A percentile compares a stretch with the other conserved stretches of the same genome.
These are phyloP conservation scores for Candida alai DNA, from an alignment of 805 yeast species.

Conservation along the genomic window DNA sequence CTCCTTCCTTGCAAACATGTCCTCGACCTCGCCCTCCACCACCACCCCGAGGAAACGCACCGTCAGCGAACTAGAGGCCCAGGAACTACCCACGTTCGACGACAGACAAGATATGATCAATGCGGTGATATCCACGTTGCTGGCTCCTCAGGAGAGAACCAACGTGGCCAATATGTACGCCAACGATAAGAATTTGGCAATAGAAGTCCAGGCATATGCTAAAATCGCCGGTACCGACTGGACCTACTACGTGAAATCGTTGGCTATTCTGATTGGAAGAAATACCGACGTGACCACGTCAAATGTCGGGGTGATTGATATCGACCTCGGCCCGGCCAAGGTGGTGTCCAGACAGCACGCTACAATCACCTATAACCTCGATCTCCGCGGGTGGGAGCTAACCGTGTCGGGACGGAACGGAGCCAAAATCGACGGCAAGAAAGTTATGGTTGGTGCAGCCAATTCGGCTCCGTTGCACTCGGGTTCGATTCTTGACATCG, in stretches of 20 bases:
- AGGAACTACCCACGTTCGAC: constrained; percentile 31
- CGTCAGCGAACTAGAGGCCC: constrained; percentile 16
- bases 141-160: constrained; percentile 68
- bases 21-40: constrained; percentile 13
- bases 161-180: constrained; percentile 69
- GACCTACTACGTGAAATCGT: constrained; percentile 87
- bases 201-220: constrained; percentile 96
- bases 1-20: background rate
- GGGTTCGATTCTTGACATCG: constrained; percentile 91
- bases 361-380: constrained; percentile 69
- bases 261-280: constrained; percentile 81
- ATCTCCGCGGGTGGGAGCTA: constrained; percentile 80
- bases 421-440: constrained; percentile 77
- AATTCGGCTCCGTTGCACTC: constrained; percentile 60
- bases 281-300: constrained; percentile 45
- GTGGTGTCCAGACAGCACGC: constrained; percentile 96
- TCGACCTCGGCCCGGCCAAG: constrained; percentile 94
- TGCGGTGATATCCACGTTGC: constrained; percentile 67
- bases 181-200: constrained; percentile 63
- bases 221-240: constrained; percentile 89
- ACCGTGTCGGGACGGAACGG: constrained; percentile 87
- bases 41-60: constrained; percentile 31
- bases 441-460: constrained; percentile 46
- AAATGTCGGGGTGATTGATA: constrained; percentile 46
- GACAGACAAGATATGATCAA: constrained; percentile 66